A percentile compares a stretch with the other conserved stretches of the same genome.
These are phyloP conservation scores for Epichloe hybrida DNA, from an alignment of 2,329 filamentous ascomycete species.

Conservation along the genomic window DNA sequence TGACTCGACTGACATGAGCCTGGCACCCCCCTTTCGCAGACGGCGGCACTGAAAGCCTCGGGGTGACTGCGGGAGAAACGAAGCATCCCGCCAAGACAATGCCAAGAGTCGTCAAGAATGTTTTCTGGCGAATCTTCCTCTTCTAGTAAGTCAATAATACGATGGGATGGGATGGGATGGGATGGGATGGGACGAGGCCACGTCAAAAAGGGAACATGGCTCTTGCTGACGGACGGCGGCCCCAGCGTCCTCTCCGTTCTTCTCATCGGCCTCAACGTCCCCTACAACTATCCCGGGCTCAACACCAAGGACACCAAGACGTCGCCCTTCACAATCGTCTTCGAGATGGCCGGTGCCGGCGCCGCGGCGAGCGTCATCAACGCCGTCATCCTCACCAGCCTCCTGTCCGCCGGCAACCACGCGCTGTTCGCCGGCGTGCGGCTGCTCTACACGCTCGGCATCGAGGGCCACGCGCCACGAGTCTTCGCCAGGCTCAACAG, in stretches of 20 bases:
- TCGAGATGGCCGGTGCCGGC: slow-evolving; percentile 39
- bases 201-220: too few species aligned
- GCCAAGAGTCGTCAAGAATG: slow-evolving; percentile 50
- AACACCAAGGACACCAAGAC: slow-evolving; percentile 20
- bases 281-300: slow-evolving; percentile 32
- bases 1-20: background rate
- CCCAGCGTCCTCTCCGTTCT: slow-evolving; percentile 24
- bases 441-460: slow-evolving; percentile 22
- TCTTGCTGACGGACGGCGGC: slow-evolving; percentile 5
- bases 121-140: slow-evolving; percentile 48
- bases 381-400: slow-evolving; percentile 34
- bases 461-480: slow-evolving; percentile 37
- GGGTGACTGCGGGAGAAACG: slow-evolving; percentile 53
- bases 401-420: slow-evolving; percentile 24
- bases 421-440: slow-evolving; percentile 22
- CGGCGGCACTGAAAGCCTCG: slow-evolving; percentile 48
- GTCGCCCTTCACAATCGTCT: slow-evolving; percentile 42
- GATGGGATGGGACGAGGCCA: too few species aligned
- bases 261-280: slow-evolving; percentile 42
- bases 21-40: slow-evolving; percentile 9
- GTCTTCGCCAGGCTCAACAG: slow-evolving; percentile 31
- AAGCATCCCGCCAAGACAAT: slow-evolving; percentile 46
- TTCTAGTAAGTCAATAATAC: slow-evolving; percentile 24
- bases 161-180: too few species aligned
- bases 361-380: slow-evolving; percentile 43